These are phyloP conservation scores for Fusarium lateritium DNA, from an alignment of 2,329 filamentous ascomycete genomes.

Conservation along the genomic window DNA sequence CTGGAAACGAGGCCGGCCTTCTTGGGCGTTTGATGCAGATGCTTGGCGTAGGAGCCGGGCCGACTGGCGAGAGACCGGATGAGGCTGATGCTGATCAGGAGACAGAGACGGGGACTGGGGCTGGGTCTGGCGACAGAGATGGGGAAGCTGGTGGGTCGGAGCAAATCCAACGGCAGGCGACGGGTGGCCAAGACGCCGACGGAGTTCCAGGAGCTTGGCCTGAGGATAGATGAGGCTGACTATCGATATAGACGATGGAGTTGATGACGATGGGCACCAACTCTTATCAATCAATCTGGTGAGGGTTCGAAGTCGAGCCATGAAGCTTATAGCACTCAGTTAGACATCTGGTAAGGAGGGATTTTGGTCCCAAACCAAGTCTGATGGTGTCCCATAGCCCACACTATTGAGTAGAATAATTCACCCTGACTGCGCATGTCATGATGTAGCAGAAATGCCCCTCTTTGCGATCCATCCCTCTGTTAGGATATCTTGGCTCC, in stretches of 20 bases:
- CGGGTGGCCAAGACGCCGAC: constrained; percentile 27
- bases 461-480: constrained; percentile 23
- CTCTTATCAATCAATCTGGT: background rate
- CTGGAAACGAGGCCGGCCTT: constrained; percentile 49
- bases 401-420: background rate
- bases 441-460: constrained; percentile 15
- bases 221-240: constrained; percentile 42
- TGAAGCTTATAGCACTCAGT: background rate
- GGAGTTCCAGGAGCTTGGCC: constrained; percentile 56
- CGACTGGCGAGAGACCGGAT: constrained; percentile 28
- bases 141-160: constrained; percentile 15
- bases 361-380: background rate
- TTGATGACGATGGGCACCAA: constrained; percentile 1
- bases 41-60: constrained; percentile 35
- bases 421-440: constrained; percentile 9
- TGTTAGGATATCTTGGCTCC: constrained; percentile 16
- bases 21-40: constrained; percentile 29
- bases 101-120: background rate
- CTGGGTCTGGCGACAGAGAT: constrained; percentile 9
- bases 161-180: constrained; percentile 1
- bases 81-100: constrained; percentile 31
- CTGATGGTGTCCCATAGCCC: background rate
- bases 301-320: background rate
- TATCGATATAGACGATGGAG: constrained; percentile 12
- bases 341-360: background rate